Evolutionary conservation across 768 basidiomycete genomes (phyloP).

Genomic region (Sarcomyxa edulis): DNA sequence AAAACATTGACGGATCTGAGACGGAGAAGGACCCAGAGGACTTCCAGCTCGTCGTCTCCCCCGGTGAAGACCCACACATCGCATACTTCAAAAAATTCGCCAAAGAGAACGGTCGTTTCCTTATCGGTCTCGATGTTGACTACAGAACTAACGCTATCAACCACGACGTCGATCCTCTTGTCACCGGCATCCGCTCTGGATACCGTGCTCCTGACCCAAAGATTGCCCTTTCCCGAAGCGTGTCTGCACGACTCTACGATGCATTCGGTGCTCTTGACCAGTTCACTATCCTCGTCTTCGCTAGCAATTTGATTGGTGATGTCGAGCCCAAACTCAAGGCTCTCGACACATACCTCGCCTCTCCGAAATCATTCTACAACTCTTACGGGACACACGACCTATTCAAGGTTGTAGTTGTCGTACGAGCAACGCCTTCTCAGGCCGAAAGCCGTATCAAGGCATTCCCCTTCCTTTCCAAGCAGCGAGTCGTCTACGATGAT

Average conservation of each 20-base stretch:
- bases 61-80: constrained; percentile 7
- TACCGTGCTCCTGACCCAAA: constrained; percentile 7
- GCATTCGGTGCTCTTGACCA: constrained; percentile 6
- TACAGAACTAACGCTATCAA: constrained; percentile 7
- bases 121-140: constrained; percentile 7
- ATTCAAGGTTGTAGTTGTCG: constrained; percentile 6
- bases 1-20: constrained; percentile 6
- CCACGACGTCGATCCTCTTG: constrained; percentile 1
- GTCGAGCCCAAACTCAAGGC: neutral
- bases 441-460: neutral
- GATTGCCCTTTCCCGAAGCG: constrained; percentile 2
- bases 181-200: constrained; percentile 5
- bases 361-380: constrained; percentile 7
- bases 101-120: constrained; percentile 6
- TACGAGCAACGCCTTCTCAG: constrained; percentile 2
- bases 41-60: constrained; percentile 1
- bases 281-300: constrained; percentile 7
- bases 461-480: constrained; percentile 1
- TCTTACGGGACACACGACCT: constrained; percentile 3
- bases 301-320: constrained; percentile 3
- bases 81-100: constrained; percentile 7
- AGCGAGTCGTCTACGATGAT: constrained; percentile 5
- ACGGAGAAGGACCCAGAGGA: constrained; percentile 1
- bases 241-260: constrained; percentile 6
- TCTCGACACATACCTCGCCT: constrained; percentile 6